Conservation (phyloP, 306 rosid genomes). For the Fragaria vesca region DNA sequence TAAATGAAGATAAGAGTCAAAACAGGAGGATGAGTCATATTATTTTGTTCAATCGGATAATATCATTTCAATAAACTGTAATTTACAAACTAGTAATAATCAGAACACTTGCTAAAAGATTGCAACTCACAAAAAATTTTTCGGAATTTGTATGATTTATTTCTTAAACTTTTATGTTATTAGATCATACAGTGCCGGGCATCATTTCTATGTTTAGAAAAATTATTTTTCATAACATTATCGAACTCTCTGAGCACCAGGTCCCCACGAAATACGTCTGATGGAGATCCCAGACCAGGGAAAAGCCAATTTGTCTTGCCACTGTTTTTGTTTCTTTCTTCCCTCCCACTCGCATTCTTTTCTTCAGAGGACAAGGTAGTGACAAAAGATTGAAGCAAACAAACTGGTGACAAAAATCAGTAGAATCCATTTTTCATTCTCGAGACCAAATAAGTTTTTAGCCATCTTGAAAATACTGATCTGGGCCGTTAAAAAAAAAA, state of each 20-base stretch:
- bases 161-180: no score
- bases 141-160: no score
- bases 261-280: neutral
- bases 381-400: neutral
- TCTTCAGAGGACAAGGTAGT: neutral
- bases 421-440: neutral
- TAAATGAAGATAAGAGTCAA: no score
- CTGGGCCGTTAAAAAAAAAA: no score
- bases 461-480: neutral
- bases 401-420: neutral
- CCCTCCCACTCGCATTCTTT: neutral
- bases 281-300: neutral
- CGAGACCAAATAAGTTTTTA: neutral
- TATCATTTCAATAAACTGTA: no score
- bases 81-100: no score
- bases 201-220: no score
- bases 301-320: neutral
- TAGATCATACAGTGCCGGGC: rapidly evolving
- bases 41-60: no score
- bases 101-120: no score
- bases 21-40: no score
- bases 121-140: no score
- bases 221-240: no score
- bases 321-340: neutral
- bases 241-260: neutral